A percentile compares a stretch with the other conserved stretches of the same genome.
phyloP scores from a whole-genome alignment of 805 yeast genomes.

The Saturnispora saitoi region DNA sequence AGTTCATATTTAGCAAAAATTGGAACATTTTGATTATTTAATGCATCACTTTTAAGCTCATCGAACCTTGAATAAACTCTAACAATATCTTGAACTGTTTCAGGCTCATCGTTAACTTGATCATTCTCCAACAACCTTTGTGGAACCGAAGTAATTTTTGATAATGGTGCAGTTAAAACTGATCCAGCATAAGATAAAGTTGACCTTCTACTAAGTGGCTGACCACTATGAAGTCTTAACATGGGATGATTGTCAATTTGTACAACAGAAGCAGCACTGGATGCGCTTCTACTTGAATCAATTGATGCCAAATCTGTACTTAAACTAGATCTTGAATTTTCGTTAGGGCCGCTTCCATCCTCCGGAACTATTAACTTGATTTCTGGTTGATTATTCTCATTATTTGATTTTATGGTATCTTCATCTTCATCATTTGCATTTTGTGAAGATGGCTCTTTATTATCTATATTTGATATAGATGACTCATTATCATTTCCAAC shows the following conservation, averaged over 20 bases:
- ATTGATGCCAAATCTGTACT: neutral
- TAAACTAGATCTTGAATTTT: neutral
- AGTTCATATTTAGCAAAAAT: neutral
- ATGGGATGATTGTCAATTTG: neutral
- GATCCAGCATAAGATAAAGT: neutral
- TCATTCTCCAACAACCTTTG: constrained; percentile 20
- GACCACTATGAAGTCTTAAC: neutral
- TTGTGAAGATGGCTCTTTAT: neutral
- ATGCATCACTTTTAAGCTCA: constrained; percentile 17
- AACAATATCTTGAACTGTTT: constrained; percentile 39
- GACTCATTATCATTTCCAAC: neutral
- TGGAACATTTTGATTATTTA: neutral
- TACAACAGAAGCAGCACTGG: neutral
- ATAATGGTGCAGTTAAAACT: constrained; percentile 1
- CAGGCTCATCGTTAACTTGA: constrained; percentile 18
- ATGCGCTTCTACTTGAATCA: neutral
- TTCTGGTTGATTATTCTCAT: neutral
- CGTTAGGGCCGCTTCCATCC: neutral
- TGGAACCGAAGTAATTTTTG: constrained; percentile 12
- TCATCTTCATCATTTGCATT: neutral
- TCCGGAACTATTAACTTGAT: neutral
- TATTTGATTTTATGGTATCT: constrained; percentile 1
- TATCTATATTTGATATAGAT: neutral
- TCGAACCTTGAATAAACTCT: constrained; percentile 44
- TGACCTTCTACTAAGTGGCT: neutral